Evolutionary conservation across 2,329 filamentous ascomycete genomes (phyloP), one percentile per base, ranked within the genome.

Genomic region (Calonectria pauciramosa): DNA sequence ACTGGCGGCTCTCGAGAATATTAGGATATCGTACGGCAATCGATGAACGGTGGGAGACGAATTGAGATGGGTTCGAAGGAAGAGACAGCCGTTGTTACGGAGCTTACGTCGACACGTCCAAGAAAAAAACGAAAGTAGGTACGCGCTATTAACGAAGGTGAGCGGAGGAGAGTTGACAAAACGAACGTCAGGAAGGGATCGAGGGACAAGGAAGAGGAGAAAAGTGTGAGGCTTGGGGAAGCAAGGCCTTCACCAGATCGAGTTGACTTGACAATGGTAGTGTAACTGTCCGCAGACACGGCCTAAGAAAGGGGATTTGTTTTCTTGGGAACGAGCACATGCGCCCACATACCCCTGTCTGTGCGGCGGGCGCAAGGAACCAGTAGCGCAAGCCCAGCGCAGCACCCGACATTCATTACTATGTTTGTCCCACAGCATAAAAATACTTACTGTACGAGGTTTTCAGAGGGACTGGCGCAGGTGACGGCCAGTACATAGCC

Each of bases 301-400:
- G 65, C 54, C 78, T 78, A 76, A 73, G 76, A 80, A 82, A 82
- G 79, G 80, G 80, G 80, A 80, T 81, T 81, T 82, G 80, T 81
- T 82, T 81, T 81, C 79, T 81, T 80, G 63, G 74, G 65, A 71
- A 60, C 70, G 71, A 76, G 63, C 78, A 78, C 75, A 81, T 79
- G 79, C 79, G 30, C 26, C 60, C 51, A 66, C 47, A 9, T 44
- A 41, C 56, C 38, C 34, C 76, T 75, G 72, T 47, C 23, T 9
- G 56, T 75, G 70, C 79, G 78, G 80, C 32, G 13, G 64, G 44
- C 77, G 23, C 2, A 11, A 72, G 4, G 14, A 34, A 41, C 73
- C 71, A 56, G 18, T 34, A 56, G 51, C 70, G 80, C 76, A 82
- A 34, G 47, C 71, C 28, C 38, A 68, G 70, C 75, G 67, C 71